Percentiles rank a stretch among this genome's conserved stretches.
phyloP scores from a whole-genome alignment of 2,329 filamentous ascomycete species.

The Aspergillus pseudoglaucus region DNA sequence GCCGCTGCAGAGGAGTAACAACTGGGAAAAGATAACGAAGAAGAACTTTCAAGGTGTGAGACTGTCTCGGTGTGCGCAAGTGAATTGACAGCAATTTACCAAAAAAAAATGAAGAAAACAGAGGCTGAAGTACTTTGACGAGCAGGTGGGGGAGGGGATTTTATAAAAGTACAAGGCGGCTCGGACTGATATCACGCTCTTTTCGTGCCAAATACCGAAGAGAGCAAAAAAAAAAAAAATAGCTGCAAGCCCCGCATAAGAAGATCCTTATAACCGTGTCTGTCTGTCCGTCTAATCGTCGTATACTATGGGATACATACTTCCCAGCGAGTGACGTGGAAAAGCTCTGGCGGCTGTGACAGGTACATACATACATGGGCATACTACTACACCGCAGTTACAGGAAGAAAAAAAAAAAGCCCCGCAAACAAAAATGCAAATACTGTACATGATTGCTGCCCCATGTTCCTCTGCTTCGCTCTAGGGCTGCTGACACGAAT shows the following conservation, averaged over 20 bases:
- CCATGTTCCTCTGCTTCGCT: slow-evolving; percentile 1
- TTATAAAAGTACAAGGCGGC: slow-evolving; percentile 11
- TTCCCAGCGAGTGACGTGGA: slow-evolving; percentile 25
- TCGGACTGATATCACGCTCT: slow-evolving; percentile 22
- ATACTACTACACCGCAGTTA: background rate
- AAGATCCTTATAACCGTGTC: too few relatives aligned
- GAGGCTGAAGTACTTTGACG: slow-evolving; percentile 7
- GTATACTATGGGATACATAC: too few relatives aligned
- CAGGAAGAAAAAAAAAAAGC: background rate
- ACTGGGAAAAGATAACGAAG: background rate
- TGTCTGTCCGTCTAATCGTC: too few relatives aligned
- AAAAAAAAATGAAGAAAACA: slow-evolving; percentile 11
- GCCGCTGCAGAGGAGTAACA: background rate
- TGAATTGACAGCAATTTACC: slow-evolving; percentile 3
- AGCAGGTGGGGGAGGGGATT: slow-evolving; percentile 9
- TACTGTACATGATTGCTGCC: background rate
- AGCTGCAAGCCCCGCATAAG: slow-evolving; percentile 21
- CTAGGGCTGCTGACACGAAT: slow-evolving; percentile 8
- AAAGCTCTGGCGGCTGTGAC: slow-evolving; percentile 21
- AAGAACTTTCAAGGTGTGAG: background rate
- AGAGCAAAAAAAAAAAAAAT: slow-evolving; percentile 2
- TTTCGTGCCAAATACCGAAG: slow-evolving; percentile 2
- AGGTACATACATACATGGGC: slow-evolving; percentile 12
- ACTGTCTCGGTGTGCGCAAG: background rate
- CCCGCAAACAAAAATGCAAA: background rate